Evolutionary conservation across 208 protist genomes (phyloP), one percentile per base, ranked within the genome.

Genomic region (Leishmania gerbilli): DNA sequence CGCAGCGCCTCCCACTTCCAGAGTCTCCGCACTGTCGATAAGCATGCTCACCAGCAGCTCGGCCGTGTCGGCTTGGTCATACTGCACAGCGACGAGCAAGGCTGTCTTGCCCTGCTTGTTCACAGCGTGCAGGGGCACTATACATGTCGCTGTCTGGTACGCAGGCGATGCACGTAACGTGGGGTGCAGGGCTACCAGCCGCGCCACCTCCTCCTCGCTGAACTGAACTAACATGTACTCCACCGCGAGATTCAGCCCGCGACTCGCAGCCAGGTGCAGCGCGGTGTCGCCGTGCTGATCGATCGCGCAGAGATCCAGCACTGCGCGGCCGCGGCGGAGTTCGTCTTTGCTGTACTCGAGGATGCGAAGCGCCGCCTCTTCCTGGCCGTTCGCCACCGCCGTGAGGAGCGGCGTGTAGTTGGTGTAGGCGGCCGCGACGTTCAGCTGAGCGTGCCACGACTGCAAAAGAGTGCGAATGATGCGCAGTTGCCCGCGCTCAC

Each of bases 201-300:
- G 76, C 76, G 86, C 74, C 67, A 97, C 87, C 80, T 97, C 93
- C 71, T 93, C 89, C 27, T 92, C 88, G 64, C 83, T 87, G 77
- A 95, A 97, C 79, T 95, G 91, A 71, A 84, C 77, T 53, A 95
- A 86, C 64, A 97, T 93, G 88, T 97, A 95, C 79, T 97, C 93
- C 71, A 95, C 87, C 37, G 91, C 89, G 9, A 87, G 72, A 42
- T 87, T 77, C 78, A 94, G 86, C 37, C 90, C 93, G 34, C 80
- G 77, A 51, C 79, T 58, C 21, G 89, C 88, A 40, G 91, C 91
- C 15, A 93, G 76, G 72, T 97, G 93, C 31, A 97, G 84, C 21
- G 89, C 84, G 0, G 93, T 94, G 85, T 97, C 79, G 67, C 89
- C 91, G 76, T 89, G 84, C 42, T 89, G 90, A 49, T 95, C 89